Evolutionary conservation across 2,329 filamentous ascomycete genomes (phyloP), one percentile per base, ranked within the genome.

Genomic region (Hymenoscyphus fraxineus): DNA sequence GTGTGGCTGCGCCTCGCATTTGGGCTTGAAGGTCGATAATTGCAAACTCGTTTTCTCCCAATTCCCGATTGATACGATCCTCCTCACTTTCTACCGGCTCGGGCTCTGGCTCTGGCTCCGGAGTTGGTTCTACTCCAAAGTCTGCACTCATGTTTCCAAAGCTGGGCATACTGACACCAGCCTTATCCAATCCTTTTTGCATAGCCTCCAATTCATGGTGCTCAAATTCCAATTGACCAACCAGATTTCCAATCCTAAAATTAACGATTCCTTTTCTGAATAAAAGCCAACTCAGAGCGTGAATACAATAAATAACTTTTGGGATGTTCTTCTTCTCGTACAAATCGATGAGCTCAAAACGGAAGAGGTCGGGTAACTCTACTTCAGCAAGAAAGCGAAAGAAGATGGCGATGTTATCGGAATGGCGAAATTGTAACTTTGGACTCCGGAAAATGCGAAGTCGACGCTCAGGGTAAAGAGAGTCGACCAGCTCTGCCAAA

Each of bases 251-350:
- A 73, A 99, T 99, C 9, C 93, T 88, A 77, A 99, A 98, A 74
- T 93, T 90, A 47, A 98, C 90, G 67, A 98, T 92, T 1, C 95
- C 94, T 76, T 97, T 95, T 59, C 95, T 89, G 77, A 92, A 97
- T 12, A 99, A 82, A n/a, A 99, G 83, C 93, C 94, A 99, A 76
- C 94, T 98, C 19, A 99, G 81, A 0, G 95, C 95, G 73, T 99
- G 95, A 61, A 99, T 95, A 75, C 95, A 99, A 79, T 99, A 96
- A 67, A 99, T 99, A 75, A 98, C 96, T 77, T 98, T 99, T 3
- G 95, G 95, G 1, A 98, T 96, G 73, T 99, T 99, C 79, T 99
- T 99, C 82, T 98, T 99, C 78, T 99, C 96, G 80, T 99, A 99
- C 13, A 99, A 80, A 77, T 99, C 95, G 68, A 98, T 96, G 57